Evolutionary conservation across 805 yeast genomes (phyloP).

Genomic region (Starmerella sp.): DNA sequence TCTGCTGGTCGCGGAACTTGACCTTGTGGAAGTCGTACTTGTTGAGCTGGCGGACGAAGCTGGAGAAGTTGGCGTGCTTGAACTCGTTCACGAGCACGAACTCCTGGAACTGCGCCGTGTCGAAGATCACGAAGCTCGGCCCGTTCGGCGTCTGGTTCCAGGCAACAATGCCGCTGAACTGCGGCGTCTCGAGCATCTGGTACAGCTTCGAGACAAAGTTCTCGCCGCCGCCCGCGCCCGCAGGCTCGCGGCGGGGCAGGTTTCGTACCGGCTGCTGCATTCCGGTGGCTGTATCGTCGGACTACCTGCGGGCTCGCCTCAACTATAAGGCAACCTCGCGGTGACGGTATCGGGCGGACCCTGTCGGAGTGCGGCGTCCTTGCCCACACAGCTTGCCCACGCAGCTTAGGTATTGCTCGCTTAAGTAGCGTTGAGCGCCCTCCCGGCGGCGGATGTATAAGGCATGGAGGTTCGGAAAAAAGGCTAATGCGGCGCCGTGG

Average conservation of each 20-base stretch:
- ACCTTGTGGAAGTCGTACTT: slow-evolving; percentile 97
- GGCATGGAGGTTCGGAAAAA: too few species aligned
- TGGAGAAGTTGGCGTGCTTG: slow-evolving; percentile 88
- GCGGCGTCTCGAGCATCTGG: slow-evolving; percentile 74
- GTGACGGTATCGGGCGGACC: too few species aligned
- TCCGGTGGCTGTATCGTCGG: background rate
- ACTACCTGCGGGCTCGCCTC: too few species aligned
- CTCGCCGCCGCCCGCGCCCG: slow-evolving; percentile 8
- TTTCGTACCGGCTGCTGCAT: background rate
- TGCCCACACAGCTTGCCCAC: too few species aligned
- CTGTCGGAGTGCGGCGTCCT: too few species aligned
- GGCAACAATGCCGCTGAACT: slow-evolving; percentile 61
- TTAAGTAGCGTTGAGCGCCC: too few species aligned
- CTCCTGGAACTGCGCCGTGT: slow-evolving; percentile 31
- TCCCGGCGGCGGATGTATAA: too few species aligned
- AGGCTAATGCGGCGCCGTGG: too few species aligned
- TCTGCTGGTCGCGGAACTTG: slow-evolving; percentile 38
- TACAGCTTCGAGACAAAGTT: slow-evolving; percentile 32
- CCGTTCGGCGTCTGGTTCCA: slow-evolving; percentile 67
- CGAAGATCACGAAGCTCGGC: slow-evolving; percentile 76
- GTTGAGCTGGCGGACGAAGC: slow-evolving; percentile 89
- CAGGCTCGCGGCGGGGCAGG: slow-evolving; percentile 2
- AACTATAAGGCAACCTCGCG: too few species aligned
- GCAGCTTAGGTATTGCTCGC: too few species aligned
- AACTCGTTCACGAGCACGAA: slow-evolving; percentile 77